Conservation (phyloP, 148 eudicot species). For the Selenicereus undatus region DNA sequence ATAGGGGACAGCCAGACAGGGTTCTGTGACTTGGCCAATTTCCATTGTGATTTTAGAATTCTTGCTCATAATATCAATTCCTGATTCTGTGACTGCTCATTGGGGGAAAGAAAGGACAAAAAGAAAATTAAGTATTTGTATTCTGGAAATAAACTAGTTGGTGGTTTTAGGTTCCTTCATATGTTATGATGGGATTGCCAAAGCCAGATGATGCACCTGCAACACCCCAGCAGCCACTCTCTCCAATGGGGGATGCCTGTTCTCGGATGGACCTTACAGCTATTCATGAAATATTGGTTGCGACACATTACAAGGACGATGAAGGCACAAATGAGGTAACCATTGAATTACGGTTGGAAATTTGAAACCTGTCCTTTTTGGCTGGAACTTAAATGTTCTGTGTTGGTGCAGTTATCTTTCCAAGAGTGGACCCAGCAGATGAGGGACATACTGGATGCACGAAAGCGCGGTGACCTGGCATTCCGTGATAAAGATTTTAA, state of each 20-base stretch:
- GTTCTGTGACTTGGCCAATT: background rate
- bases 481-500: constrained; percentile 91
- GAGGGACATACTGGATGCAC: constrained; percentile 92
- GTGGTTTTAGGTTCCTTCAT: constrained; percentile 62
- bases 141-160: constrained; percentile 9
- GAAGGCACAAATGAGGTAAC: constrained; percentile 92
- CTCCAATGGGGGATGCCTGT: constrained; percentile 97
- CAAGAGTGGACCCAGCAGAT: constrained; percentile 99
- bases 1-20: background rate
- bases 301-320: constrained; percentile 84
- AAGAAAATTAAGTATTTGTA: background rate
- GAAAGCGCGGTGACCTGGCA: constrained; percentile 93
- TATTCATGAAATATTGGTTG: constrained; percentile 81
- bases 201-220: constrained; percentile 77
- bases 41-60: background rate
- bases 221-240: constrained; percentile 72
- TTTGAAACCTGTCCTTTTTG: background rate
- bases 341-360: background rate
- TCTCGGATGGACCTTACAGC: constrained; percentile 90
- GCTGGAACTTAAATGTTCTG: constrained; percentile 8
- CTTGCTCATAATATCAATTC: background rate
- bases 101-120: no score
- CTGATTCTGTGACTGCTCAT: background rate
- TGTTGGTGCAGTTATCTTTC: constrained; percentile 62
- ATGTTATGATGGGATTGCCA: constrained; percentile 75